Percentiles rank a stretch among this genome's conserved stretches.
Conservation (phyloP, 129 eudicot genomes). For the Logfia minima region DNA sequence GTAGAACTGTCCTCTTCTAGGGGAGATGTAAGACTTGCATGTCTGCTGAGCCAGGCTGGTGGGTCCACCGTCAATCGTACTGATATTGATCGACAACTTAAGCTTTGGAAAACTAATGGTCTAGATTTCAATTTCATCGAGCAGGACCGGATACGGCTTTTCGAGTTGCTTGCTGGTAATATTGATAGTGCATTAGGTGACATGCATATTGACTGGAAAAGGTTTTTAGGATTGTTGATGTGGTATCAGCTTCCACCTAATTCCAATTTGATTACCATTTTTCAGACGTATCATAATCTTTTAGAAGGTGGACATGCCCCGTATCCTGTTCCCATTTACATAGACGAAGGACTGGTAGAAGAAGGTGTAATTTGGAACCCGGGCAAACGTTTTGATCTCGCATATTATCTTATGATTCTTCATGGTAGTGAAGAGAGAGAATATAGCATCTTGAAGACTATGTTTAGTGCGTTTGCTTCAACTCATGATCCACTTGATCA, state of each 20-base stretch:
- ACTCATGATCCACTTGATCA: conserved; percentile 93
- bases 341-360: conserved; percentile 74
- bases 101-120: conserved; percentile 76
- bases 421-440: conserved; percentile 64
- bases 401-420: conserved; percentile 93
- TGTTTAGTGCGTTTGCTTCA: conserved; percentile 94
- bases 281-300: conserved; percentile 74
- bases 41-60: conserved; percentile 89
- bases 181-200: conserved; percentile 66
- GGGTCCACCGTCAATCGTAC: conserved; percentile 72
- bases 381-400: conserved; percentile 68
- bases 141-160: conserved; percentile 59
- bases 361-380: conserved; percentile 38
- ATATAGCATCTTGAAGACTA: conserved; percentile 59
- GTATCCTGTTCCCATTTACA: conserved; percentile 83
- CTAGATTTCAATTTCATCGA: conserved; percentile 79
- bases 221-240: conserved; percentile 88
- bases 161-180: conserved; percentile 87
- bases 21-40: conserved; percentile 90
- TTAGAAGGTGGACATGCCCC: conserved; percentile 78
- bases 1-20: conserved; percentile 83
- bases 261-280: conserved; percentile 52
- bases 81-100: conserved; percentile 66
- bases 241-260: conserved; percentile 88
- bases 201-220: conserved; percentile 81